These are phyloP conservation scores for Amanita subjunquillea DNA, from an alignment of 768 basidiomycete species.

Conservation along the genomic window DNA sequence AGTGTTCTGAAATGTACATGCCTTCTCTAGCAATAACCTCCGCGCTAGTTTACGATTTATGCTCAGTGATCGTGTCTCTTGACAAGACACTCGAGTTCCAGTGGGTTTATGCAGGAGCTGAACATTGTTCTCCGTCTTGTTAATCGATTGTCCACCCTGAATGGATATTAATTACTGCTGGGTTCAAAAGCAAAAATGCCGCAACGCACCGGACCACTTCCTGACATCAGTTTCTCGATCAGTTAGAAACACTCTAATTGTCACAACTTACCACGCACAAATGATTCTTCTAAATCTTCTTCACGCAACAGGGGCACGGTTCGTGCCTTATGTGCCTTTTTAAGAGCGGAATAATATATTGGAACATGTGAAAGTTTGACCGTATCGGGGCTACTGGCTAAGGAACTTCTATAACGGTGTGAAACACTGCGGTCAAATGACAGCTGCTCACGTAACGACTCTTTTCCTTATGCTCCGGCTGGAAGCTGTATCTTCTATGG, in stretches of 20 bases:
- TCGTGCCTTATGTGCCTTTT: constrained; percentile 57
- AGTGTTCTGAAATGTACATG: constrained; percentile 25
- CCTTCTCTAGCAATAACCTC: constrained; percentile 67
- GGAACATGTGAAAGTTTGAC: constrained; percentile 16
- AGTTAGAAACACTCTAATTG: not conserved
- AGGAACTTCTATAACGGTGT: not conserved
- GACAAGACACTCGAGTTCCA: constrained; percentile 77
- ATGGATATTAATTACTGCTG: constrained; percentile 7
- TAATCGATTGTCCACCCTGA: constrained; percentile 89
- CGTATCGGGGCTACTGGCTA: constrained; percentile 10
- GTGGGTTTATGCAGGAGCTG: constrained; percentile 85
- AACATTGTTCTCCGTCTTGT: constrained; percentile 90
- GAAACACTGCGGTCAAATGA: constrained; percentile 18
- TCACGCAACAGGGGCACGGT: constrained; percentile 60
- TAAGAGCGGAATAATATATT: constrained; percentile 59
- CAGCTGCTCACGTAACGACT: constrained; percentile 21
- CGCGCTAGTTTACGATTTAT: constrained; percentile 76
- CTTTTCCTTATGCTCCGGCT: constrained; percentile 26
- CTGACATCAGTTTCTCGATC: constrained; percentile 24
- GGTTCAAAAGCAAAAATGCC: not conserved
- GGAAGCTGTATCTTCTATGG: constrained; percentile 26
- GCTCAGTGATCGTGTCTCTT: constrained; percentile 77
- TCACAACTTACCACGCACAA: constrained; percentile 61
- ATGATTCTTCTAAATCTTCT: constrained; percentile 76
- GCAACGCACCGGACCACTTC: constrained; percentile 64